phyloP scores from a whole-genome alignment of 2,329 filamentous ascomycete genomes.

The Tolypocladium inflatum region DNA sequence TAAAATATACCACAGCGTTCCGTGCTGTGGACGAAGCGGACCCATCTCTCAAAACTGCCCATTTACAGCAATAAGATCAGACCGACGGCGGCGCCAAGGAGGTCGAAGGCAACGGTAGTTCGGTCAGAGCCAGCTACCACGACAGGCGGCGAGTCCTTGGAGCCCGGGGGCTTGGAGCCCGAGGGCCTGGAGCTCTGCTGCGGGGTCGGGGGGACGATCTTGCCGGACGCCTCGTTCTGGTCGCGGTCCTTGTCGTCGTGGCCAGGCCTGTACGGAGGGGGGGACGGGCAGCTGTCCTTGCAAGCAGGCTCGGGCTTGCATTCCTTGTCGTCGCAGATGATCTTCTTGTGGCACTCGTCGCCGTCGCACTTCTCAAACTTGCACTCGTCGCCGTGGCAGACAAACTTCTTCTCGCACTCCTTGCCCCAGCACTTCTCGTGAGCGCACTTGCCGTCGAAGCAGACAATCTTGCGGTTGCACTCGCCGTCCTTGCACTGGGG shows the following conservation, averaged over 20 bases:
- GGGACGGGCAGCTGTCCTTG: constrained; percentile 5
- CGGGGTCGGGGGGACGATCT: too few species aligned
- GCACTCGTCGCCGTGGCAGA: constrained; percentile 21
- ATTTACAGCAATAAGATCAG: constrained; percentile 13
- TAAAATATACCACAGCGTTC: background rate
- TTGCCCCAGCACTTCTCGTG: constrained; percentile 16
- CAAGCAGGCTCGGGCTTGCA: constrained; percentile 15
- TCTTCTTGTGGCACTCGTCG: constrained; percentile 18
- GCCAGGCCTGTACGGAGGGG: background rate
- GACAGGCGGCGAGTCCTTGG: background rate
- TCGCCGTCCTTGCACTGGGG: constrained; percentile 12
- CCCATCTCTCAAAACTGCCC: background rate
- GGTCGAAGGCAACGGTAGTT: constrained; percentile 7
- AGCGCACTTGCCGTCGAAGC: constrained; percentile 20
- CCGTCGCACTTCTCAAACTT: constrained; percentile 18
- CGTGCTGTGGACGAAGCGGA: background rate
- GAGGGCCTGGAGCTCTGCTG: too few species aligned
- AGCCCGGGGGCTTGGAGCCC: background rate
- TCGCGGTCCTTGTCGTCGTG: background rate
- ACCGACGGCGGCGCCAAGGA: constrained; percentile 13
- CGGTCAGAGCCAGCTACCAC: constrained; percentile 10
- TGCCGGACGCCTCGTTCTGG: too few species aligned
- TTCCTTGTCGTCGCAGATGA: constrained; percentile 14
- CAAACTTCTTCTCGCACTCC: constrained; percentile 21
- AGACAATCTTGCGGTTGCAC: constrained; percentile 22